phyloP scores from a whole-genome alignment of 495 filamentous ascomycete genomes.

The Aspergillus avenaceus region DNA sequence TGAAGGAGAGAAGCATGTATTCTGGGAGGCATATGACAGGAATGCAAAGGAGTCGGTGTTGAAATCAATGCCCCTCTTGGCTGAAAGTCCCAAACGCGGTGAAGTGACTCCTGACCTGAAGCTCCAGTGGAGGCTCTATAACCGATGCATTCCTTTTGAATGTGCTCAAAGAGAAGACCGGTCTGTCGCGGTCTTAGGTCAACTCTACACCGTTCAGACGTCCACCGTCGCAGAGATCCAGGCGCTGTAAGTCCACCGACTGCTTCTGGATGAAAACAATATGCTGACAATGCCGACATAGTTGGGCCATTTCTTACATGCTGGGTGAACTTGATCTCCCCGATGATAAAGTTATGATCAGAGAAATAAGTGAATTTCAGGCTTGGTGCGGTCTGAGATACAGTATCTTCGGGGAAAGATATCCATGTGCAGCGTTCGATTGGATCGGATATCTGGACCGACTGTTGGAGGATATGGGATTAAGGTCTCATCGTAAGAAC shows the following conservation, averaged over 20 bases:
- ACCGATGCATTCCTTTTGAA: background rate
- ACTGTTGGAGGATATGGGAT: no score
- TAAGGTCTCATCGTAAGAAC: no score
- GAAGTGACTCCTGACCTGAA: background rate
- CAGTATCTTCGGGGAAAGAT: no score
- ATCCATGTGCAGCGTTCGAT: no score
- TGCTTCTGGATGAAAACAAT: no score
- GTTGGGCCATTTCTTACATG: slow-evolving; percentile 58
- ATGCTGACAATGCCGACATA: no score
- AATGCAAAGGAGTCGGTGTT: background rate
- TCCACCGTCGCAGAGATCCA: slow-evolving; percentile 52
- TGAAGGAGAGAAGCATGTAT: no score
- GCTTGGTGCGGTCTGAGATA: no score
- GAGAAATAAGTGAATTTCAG: no score
- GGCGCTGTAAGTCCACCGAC: no score
- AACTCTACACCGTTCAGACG: slow-evolving; percentile 49
- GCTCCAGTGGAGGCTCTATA: background rate
- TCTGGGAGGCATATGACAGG: no score
- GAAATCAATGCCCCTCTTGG: background rate
- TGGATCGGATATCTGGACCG: no score
- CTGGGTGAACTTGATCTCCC: slow-evolving; percentile 24
- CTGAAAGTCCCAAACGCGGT: background rate
- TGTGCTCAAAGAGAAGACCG: slow-evolving; percentile 38
- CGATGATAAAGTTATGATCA: background rate
- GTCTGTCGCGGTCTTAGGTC: slow-evolving; percentile 55